A percentile compares a stretch with the other conserved stretches of the same genome.
phyloP scores from a whole-genome alignment of 768 basidiomycete species.

The Leucosporidium scottii region DNA sequence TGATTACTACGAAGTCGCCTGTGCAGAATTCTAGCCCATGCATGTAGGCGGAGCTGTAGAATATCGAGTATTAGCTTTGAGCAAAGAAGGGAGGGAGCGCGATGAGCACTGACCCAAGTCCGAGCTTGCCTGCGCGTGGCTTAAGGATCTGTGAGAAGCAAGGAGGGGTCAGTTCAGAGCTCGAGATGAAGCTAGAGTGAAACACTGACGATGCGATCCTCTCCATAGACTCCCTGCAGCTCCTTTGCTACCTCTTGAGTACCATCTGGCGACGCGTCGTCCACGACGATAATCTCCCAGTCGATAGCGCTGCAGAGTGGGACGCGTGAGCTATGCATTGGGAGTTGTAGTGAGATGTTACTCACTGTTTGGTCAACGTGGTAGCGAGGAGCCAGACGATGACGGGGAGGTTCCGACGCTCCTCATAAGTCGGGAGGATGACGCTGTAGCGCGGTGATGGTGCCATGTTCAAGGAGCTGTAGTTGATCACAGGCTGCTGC shows the following conservation, averaged over 20 bases:
- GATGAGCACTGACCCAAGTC: slow-evolving; percentile 60
- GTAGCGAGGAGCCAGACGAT: slow-evolving; percentile 77
- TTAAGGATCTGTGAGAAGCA: slow-evolving; percentile 57
- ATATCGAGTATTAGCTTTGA: slow-evolving; percentile 1
- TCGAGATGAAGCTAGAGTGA: background rate
- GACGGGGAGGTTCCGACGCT: slow-evolving; percentile 82
- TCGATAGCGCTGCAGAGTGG: background rate
- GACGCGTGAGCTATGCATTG: no score
- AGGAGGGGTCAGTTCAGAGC: background rate
- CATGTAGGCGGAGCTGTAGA: slow-evolving; percentile 74
- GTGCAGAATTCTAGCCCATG: slow-evolving; percentile 82
- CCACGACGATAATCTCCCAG: slow-evolving; percentile 87
- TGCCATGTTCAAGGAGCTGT: background rate
- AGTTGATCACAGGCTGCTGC: background rate
- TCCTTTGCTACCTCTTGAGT: slow-evolving; percentile 81
- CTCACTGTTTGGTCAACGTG: slow-evolving; percentile 69
- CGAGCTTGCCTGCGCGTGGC: slow-evolving; percentile 83
- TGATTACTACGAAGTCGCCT: slow-evolving; percentile 90
- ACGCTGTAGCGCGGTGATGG: slow-evolving; percentile 44
- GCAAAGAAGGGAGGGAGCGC: background rate
- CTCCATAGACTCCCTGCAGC: slow-evolving; percentile 69
- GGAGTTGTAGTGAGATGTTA: no score
- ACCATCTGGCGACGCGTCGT: slow-evolving; percentile 87
- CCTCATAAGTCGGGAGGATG: slow-evolving; percentile 89
- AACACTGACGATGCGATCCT: slow-evolving; percentile 69